Percentiles rank a stretch among this genome's conserved stretches.
phyloP scores from a whole-genome alignment of 2,329 filamentous ascomycete species.

The Aureobasidium mangrovei region DNA sequence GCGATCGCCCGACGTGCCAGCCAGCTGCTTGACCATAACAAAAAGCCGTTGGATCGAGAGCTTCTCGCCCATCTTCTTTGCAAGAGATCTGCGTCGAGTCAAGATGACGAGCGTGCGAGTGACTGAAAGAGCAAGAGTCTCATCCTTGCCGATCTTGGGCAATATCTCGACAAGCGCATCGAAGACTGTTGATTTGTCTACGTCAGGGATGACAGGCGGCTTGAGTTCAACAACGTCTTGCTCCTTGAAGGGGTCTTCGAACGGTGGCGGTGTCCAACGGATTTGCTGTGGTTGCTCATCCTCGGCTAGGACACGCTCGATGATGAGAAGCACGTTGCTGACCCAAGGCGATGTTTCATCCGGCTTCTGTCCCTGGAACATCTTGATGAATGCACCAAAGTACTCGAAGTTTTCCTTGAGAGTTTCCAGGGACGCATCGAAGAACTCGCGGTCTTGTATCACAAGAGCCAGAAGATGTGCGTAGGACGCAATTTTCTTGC shows the following conservation, averaged over 20 bases:
- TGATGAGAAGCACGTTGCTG: conserved; percentile 76
- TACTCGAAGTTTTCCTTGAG: conserved; percentile 68
- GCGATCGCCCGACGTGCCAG: conserved; percentile 65
- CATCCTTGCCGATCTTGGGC: conserved; percentile 79
- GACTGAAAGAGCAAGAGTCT: conserved; percentile 72
- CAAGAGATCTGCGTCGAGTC: conserved; percentile 68
- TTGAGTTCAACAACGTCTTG: conserved; percentile 49
- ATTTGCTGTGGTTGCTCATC: conserved; percentile 73
- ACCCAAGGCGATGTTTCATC: conserved; percentile 90
- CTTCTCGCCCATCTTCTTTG: conserved; percentile 71
- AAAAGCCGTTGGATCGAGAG: conserved; percentile 84
- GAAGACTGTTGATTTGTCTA: conserved; percentile 64
- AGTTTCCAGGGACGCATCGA: conserved; percentile 62
- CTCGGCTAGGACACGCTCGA: conserved; percentile 83
- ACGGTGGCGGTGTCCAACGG: conserved; percentile 51
- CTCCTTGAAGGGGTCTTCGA: conserved; percentile 28
- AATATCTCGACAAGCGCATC: conserved; percentile 73
- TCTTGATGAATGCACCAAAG: conserved; percentile 70
- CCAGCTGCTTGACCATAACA: conserved; percentile 88
- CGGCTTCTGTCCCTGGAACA: conserved; percentile 54
- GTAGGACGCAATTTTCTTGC: conserved; percentile 76
- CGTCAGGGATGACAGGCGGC: conserved; percentile 52
- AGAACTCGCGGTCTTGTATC: conserved; percentile 74
- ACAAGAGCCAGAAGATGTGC: conserved; percentile 85
- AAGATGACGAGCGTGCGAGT: conserved; percentile 78